Percentiles rank a stretch among this genome's conserved stretches.
These are phyloP conservation scores for Tylopilus sp. DNA, from an alignment of 768 basidiomycete species.

Conservation along the genomic window DNA sequence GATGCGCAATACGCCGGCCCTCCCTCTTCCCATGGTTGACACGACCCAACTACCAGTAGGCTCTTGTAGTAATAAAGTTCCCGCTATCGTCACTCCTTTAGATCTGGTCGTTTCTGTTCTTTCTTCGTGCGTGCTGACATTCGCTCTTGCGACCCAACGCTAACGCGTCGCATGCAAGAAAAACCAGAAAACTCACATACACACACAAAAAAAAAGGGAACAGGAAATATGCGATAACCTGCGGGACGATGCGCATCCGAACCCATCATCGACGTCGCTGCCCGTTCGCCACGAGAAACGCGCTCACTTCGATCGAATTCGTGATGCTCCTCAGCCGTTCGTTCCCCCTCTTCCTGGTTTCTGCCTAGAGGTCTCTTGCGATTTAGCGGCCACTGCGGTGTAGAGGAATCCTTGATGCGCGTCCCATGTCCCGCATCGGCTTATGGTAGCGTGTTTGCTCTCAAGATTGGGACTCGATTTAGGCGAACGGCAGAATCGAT, in stretches of 20 bases:
- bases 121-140: background rate
- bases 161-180: background rate
- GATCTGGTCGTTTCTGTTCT: background rate
- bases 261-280: background rate
- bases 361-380: conserved; percentile 3
- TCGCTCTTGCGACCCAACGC: background rate
- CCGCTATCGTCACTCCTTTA: conserved; percentile 1
- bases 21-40: background rate
- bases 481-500: background rate
- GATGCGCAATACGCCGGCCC: background rate
- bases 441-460: background rate
- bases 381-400: conserved; percentile 2
- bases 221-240: conserved; percentile 3
- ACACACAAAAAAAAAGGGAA: conserved; percentile 7
- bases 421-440: background rate
- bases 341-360: background rate
- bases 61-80: background rate
- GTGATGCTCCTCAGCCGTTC: background rate
- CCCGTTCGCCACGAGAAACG: background rate
- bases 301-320: background rate
- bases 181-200: background rate
- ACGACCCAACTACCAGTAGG: background rate
- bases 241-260: background rate
- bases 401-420: conserved; percentile 4
- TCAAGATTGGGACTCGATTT: background rate